Conservation (phyloP, 768 basidiomycete genomes). For the Ramaria sp. region DNA sequence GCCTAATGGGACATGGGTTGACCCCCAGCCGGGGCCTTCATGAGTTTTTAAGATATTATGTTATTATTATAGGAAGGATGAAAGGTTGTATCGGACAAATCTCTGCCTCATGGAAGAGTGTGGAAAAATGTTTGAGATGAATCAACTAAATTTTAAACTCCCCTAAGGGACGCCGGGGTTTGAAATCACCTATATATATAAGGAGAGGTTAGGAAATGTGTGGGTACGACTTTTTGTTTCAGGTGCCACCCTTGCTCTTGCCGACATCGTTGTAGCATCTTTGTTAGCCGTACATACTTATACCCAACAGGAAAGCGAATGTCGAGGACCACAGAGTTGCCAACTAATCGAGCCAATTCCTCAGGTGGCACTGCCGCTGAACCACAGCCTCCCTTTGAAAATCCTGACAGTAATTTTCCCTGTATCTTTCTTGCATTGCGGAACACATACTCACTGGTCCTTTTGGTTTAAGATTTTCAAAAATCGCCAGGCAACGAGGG, state of each 20-base stretch:
- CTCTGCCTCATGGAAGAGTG: no score
- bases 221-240: no score
- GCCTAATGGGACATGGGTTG: conserved; percentile 75
- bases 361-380: neutral
- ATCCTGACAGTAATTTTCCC: neutral
- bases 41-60: conserved; percentile 11
- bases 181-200: no score
- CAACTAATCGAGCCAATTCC: neutral
- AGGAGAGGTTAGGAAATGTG: no score
- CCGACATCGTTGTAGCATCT: no score
- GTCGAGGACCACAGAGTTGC: neutral
- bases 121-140: no score
- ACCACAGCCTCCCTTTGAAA: neutral
- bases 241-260: no score
- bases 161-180: no score
- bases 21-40: conserved; percentile 62
- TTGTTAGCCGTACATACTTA: neutral
- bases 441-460: neutral
- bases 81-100: no score
- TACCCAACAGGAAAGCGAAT: no score
- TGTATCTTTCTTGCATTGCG: neutral
- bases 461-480: neutral
- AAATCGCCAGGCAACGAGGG: neutral
- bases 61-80: no score
- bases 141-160: no score